Evolutionary conservation across 345 rosid genomes (phyloP), one percentile per base, ranked within the genome.

Genomic region (Aethionema arabicum): DNA sequence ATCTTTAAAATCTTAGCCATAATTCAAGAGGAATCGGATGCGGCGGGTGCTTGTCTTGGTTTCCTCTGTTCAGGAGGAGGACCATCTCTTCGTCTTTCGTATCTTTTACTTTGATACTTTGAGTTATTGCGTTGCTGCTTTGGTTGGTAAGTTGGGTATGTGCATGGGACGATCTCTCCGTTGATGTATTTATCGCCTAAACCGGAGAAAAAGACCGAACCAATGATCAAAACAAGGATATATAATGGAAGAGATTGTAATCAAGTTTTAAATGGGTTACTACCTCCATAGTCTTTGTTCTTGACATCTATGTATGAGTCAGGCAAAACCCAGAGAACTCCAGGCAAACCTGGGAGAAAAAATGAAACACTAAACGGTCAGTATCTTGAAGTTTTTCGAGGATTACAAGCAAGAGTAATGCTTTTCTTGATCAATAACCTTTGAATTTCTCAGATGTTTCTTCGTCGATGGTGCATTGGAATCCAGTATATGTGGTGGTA

Each of bases 251-350:
- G 5, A 10, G 15, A 40, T 6, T 63, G 36, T 8, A 13, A 41
- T 45, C 8, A 63, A 47, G 62, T 15, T 42, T 39, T 5, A 52
- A 39, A 45, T 52, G 45, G 59, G 63, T 35, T 42, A 92, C 98
- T 42, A 92, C 98, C 98, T 87, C 98, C 98, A 65, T 92, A 92
- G 74, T 92, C 98, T 68, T 92, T 92, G 81, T 92, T 92, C 70
- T 92, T 92, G 44, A 89, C 93, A 68, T 92, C 96, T 40, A 92
- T 92, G 74, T 86, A 92, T 6, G 96, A 92, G 73, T 92, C 98
- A 0, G 98, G 98, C 27, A 92, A 77, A 33, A 89, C 98, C 98
- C 98, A 92, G 4, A 89, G 91, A 55, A 92, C 98, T 14, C 98
- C 98, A 59, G 98, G 98, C 76, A 92, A 74, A 64, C 98, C 98